These are phyloP conservation scores for Pseudevernia furfuracea DNA, from an alignment of 495 filamentous ascomycete species.

Conservation along the genomic window DNA sequence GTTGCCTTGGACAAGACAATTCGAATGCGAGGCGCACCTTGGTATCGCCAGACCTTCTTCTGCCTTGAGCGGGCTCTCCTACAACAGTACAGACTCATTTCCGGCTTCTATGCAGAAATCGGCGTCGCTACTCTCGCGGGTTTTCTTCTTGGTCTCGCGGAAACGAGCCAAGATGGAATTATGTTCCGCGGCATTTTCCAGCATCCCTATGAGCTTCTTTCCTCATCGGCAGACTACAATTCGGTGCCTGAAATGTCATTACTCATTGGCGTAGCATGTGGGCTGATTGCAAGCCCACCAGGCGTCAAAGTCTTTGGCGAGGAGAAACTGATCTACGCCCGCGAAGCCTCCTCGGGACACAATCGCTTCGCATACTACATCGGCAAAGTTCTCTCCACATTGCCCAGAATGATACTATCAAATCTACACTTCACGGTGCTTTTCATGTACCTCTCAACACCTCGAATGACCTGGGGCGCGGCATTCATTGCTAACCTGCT, in stretches of 20 bases:
- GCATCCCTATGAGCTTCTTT: constrained; percentile 43
- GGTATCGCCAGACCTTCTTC: constrained; percentile 40
- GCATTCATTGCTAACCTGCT: constrained; percentile 43
- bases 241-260: constrained; percentile 44
- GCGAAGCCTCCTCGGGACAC: constrained; percentile 35
- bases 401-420: constrained; percentile 43
- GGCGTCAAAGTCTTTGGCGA: constrained; percentile 51
- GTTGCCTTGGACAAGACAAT: constrained; percentile 33
- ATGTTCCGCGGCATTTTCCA: constrained; percentile 47
- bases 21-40: constrained; percentile 40
- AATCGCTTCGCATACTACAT: constrained; percentile 48
- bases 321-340: constrained; percentile 43
- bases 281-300: constrained; percentile 46
- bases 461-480: constrained; percentile 39
- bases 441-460: constrained; percentile 42
- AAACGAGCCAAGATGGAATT: constrained; percentile 40
- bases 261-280: constrained; percentile 44
- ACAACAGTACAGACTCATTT: constrained; percentile 46
- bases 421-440: constrained; percentile 49
- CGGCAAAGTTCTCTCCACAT: constrained; percentile 45
- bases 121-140: constrained; percentile 43
- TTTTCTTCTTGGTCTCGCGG: constrained; percentile 46
- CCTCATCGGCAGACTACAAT: constrained; percentile 41
- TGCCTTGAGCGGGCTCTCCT: constrained; percentile 42
- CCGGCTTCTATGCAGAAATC: constrained; percentile 46